Evolutionary conservation across 495 filamentous ascomycete genomes (phyloP).

Genomic region (Thermochaetoides thermophila): DNA sequence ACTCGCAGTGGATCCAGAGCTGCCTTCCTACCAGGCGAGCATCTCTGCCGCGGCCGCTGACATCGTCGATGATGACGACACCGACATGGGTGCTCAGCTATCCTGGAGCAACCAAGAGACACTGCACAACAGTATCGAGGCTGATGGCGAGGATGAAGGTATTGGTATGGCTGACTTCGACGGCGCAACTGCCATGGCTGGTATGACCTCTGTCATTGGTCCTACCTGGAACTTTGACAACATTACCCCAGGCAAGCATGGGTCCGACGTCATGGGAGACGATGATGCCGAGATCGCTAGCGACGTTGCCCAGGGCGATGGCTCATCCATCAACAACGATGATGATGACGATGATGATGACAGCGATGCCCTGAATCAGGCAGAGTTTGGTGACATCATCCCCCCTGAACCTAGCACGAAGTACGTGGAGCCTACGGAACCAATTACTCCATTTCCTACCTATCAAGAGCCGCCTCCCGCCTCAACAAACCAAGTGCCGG

Average conservation of each 20-base stretch:
- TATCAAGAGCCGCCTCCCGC: slow-evolving; percentile 4
- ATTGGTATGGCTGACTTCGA: slow-evolving; percentile 13
- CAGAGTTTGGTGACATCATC: no score
- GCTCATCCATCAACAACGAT: slow-evolving; percentile 9
- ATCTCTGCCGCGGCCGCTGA: not conserved
- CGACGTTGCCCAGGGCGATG: slow-evolving; percentile 25
- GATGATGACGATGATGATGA: slow-evolving; percentile 7
- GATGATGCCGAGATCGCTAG: slow-evolving; percentile 21
- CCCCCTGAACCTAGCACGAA: slow-evolving; percentile 5
- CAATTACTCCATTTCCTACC: slow-evolving; percentile 1
- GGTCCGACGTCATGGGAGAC: slow-evolving; percentile 5
- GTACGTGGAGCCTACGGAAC: slow-evolving; percentile 11
- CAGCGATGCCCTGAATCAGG: no score
- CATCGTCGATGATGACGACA: no score
- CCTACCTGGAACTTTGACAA: slow-evolving; percentile 25
- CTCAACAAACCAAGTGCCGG: slow-evolving; percentile 3
- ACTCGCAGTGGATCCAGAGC: slow-evolving; percentile 7
- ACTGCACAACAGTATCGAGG: slow-evolving; percentile 26
- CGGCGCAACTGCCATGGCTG: slow-evolving; percentile 14
- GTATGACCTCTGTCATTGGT: slow-evolving; percentile 14
- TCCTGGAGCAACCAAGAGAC: slow-evolving; percentile 8
- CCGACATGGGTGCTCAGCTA: slow-evolving; percentile 4
- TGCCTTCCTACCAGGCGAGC: slow-evolving; percentile 11
- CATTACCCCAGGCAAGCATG: slow-evolving; percentile 5
- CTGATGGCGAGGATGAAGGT: slow-evolving; percentile 24